These are phyloP conservation scores for Datisca glomerata DNA, from an alignment of 306 rosid genomes.

Conservation along the genomic window DNA sequence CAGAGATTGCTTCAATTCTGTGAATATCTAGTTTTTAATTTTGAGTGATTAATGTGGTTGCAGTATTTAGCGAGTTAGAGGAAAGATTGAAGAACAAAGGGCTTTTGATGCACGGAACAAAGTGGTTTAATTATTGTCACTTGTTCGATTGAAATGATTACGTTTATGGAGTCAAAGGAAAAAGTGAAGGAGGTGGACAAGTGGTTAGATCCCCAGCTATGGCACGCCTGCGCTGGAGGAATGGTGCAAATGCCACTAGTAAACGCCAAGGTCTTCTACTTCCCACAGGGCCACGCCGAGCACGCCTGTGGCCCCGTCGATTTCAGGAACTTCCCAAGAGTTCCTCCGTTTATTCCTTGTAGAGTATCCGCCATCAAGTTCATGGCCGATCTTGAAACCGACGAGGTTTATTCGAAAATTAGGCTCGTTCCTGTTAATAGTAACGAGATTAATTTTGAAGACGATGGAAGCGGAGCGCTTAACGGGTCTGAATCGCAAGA, in stretches of 20 bases:
- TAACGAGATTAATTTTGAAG: conserved; percentile 23
- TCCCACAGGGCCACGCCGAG: conserved; percentile 41
- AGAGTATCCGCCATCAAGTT: conserved; percentile 47
- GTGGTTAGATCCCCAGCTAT: conserved; percentile 73
- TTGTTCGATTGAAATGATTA: conserved; percentile 43
- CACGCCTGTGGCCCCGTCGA: conserved; percentile 65
- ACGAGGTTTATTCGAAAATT: conserved; percentile 69
- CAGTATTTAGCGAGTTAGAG: conserved; percentile 22
- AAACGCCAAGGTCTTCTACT: conserved; percentile 55
- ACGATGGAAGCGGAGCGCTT: conserved; percentile 26
- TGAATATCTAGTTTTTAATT: not conserved
- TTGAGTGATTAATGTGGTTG: conserved; percentile 8
- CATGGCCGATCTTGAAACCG: conserved; percentile 82
- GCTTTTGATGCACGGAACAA: not conserved
- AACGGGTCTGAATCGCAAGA: conserved; percentile 49
- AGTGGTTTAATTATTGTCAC: not conserved
- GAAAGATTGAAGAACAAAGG: not conserved
- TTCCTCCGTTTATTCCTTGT: conserved; percentile 56
- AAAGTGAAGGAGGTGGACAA: conserved; percentile 53
- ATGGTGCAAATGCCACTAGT: conserved; percentile 91
- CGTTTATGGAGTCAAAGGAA: conserved; percentile 79
- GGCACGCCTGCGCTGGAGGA: conserved; percentile 99
- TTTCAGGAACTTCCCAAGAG: conserved; percentile 37
- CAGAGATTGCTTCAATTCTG: not conserved
- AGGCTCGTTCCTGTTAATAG: conserved; percentile 37